These are phyloP conservation scores for Toxoplasma gondii DNA, from an alignment of 169 alveolate genomes.

Conservation along the genomic window DNA sequence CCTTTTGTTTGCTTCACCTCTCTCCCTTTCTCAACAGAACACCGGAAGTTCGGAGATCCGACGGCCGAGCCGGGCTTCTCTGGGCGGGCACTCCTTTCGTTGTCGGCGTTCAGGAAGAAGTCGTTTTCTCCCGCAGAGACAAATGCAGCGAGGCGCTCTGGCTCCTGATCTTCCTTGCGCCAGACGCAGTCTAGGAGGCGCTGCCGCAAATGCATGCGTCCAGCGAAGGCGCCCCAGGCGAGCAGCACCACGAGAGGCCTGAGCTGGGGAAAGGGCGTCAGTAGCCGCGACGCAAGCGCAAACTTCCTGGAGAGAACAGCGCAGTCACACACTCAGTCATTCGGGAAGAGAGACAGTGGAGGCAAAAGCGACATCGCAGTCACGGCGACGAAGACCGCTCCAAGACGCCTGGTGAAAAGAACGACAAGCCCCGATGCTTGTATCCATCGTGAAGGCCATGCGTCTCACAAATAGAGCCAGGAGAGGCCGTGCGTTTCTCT, in stretches of 20 bases:
- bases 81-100: too few species aligned
- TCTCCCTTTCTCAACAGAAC: not conserved
- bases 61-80: too few species aligned
- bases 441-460: too few species aligned
- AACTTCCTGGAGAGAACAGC: constrained; percentile 25
- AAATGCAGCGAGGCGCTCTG: too few species aligned
- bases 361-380: not conserved
- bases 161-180: not conserved
- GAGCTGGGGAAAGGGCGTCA: constrained; percentile 66
- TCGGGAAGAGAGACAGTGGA: not conserved
- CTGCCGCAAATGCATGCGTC: constrained; percentile 65
- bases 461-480: too few species aligned
- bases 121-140: too few species aligned
- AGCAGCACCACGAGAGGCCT: constrained; percentile 60
- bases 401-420: too few species aligned
- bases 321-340: not conserved
- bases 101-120: too few species aligned
- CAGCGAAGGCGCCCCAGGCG: constrained; percentile 55
- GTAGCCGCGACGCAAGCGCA: constrained; percentile 61
- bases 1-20: not conserved
- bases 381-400: too few species aligned
- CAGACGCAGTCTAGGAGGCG: constrained; percentile 69
- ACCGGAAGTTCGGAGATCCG: too few species aligned
- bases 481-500: too few species aligned
- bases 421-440: too few species aligned